Evolutionary conservation across 371 early-diverging fungal species (phyloP), one percentile per base, ranked within the genome.

Genomic region (Mucor velutinosus): DNA sequence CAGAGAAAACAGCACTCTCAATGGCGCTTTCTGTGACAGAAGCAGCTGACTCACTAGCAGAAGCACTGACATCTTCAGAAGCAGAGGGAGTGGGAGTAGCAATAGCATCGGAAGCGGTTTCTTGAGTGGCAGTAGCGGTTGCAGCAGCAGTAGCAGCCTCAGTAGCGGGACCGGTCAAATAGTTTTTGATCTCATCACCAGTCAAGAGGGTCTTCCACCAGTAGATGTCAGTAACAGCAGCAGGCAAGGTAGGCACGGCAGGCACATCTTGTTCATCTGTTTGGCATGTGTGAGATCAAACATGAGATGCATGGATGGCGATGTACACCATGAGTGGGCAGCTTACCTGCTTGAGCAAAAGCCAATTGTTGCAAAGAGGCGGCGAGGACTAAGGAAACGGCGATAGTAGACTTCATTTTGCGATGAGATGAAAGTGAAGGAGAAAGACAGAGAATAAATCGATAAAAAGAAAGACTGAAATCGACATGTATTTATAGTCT

Each of bases 161-260:
- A 60, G 53, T 55, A 19, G 61, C 45, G 27, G 70, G 60, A 0
- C 45, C 72, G 37, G 60, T 67, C 27, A 72, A 60, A 30, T 72
- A 72, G 21, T 72, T 67, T 2, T 59, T 56, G 25, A 72, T 41
- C 45, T 72, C 64, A 32, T 67, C 68, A 1, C 56, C 61, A 27
- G 60, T 43, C 19, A 72, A 53, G 49, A 72, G 60, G 23, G 72
- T 55, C 19, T 51, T 72, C 73, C 73, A 72, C 73, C 73, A 72
- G 25, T 65, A 72, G 19, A 72, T 72, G 41, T 72, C 66, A 49
- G 73, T 63, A 19, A 65, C 62, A 64, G 53, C 35, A 47, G 60
- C 19, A 32, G 73, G 66, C 43, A 60, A 45, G 55, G 59, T 39
- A 45, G 53, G 51, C 47, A 37, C 35, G 61, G 53, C 41, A 53